Percentiles rank a stretch among this genome's conserved stretches.
Conservation (phyloP, 2,329 filamentous ascomycete species). For the Didymellaceae sp. region DNA sequence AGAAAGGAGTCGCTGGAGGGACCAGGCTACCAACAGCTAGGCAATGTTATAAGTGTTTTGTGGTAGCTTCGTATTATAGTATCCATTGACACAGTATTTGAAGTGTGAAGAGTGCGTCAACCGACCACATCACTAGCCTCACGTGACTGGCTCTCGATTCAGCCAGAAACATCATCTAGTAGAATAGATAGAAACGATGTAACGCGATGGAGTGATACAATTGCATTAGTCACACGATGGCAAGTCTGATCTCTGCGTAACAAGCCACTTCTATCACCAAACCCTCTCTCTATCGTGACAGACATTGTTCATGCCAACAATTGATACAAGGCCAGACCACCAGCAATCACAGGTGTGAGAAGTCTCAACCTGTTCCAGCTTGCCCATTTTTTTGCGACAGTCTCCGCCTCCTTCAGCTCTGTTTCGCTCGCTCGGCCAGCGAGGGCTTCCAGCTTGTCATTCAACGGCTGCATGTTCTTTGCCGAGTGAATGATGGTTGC, state of each 20-base stretch:
- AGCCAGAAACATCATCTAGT: too few relatives aligned
- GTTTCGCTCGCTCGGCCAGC: conserved; percentile 40
- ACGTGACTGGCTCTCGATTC: too few relatives aligned
- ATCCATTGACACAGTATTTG: background rate
- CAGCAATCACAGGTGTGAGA: conserved; percentile 45
- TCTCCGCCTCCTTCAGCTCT: conserved; percentile 42
- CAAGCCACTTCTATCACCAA: background rate
- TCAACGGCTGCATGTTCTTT: conserved; percentile 60
- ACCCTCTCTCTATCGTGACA: background rate
- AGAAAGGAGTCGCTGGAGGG: conserved; percentile 54
- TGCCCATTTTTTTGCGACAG: conserved; percentile 45
- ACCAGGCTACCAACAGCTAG: conserved; percentile 23
- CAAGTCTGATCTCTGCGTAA: too few relatives aligned
- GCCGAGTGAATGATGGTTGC: conserved; percentile 58
- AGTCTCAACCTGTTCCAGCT: conserved; percentile 46
- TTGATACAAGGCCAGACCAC: conserved; percentile 43
- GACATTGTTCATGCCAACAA: conserved; percentile 18
- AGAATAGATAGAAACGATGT: too few relatives aligned
- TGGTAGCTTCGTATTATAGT: background rate
- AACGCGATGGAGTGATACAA: too few relatives aligned
- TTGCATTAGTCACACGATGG: too few relatives aligned
- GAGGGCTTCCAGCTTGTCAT: conserved; percentile 56
- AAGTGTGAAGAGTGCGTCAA: too few relatives aligned
- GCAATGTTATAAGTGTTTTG: background rate
- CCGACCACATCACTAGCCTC: too few relatives aligned